Base-by-base conservation (phyloP, 2,329 filamentous ascomycete genomes). In the Xylariaceae sp. region DNA sequence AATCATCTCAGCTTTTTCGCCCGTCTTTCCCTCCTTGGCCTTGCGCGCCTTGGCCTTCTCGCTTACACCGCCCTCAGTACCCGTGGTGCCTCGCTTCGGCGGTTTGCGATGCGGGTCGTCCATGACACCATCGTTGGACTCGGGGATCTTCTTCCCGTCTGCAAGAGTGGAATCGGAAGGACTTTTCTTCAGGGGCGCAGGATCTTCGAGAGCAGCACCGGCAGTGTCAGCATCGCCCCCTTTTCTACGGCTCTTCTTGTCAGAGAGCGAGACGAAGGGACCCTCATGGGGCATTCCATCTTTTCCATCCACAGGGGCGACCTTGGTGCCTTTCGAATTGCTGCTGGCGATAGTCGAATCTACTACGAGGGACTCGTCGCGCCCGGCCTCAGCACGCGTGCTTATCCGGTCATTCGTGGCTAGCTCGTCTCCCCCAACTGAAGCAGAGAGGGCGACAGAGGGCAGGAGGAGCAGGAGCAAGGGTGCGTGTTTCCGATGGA, bases 281-380 rank as follows among this genome's bases (percentile, higher is more conserved):
- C 94, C 94, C 17, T 88, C 85, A 72, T 97, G 93, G 51, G 94
- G 94, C 76, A 92, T 94, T 52, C 94, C 94, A 76, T 97, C 94
- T 68, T 89, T 88, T 51, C 92, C 92, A 72, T 97, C 94, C 17
- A 97, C 88, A 0, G 93, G 93, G 58, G 89, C 90, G 77, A 94
- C 88, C 73, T 92, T 92, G 59, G 77, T 80, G 37, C 79, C 6
- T 71, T 77, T 67, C 69, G 75, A 56, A 47, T 30, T 50, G 47
- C 37, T 51, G 67, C 72, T 59, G 66, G 74, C 39, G 71, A 76
- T 15, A 67, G 73, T 72, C 37, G 68, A 66, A 53, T 70, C 68
- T 51, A 65, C 55, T 37, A 64, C 60, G 15, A 60, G 54, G 3
- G 65, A 67, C 15, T 65, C 57, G 42, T 60, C 52, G 49, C 53